Conservation (phyloP, 2,329 filamentous ascomycete species). For the Colletotrichum salicis region DNA sequence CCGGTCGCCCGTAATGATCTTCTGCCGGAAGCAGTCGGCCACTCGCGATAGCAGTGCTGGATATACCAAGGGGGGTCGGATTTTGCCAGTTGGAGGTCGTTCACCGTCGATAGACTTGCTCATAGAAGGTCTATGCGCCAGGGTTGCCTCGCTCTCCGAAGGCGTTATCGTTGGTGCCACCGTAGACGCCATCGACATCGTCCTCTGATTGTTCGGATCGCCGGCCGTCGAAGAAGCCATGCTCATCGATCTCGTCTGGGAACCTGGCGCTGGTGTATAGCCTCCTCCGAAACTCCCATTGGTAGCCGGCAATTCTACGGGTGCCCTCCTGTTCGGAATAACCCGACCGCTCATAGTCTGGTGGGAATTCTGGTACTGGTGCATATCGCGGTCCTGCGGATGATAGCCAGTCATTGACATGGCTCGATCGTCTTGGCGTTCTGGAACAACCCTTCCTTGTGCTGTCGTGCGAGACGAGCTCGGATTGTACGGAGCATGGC, state of each 20-base stretch:
- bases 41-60: conserved; percentile 94
- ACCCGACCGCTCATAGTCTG: conserved; percentile 94
- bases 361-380: conserved; percentile 60
- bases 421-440: conserved; percentile 89
- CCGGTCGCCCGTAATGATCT: conserved; percentile 85
- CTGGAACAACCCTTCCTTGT: conserved; percentile 90
- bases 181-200: conserved; percentile 94
- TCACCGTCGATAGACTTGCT: conserved; percentile 66
- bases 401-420: conserved; percentile 91
- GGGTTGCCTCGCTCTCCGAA: conserved; percentile 63
- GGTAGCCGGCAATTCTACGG: conserved; percentile 51
- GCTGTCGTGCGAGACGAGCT: conserved; percentile 83
- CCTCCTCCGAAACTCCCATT: conserved; percentile 51
- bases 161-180: conserved; percentile 76
- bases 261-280: conserved; percentile 60
- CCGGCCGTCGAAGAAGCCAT: conserved; percentile 68
- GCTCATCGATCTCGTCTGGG: conserved; percentile 69
- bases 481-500: conserved; percentile 78
- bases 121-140: conserved; percentile 66
- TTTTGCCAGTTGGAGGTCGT: conserved; percentile 69
- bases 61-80: conserved; percentile 86
- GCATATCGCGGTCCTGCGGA: conserved; percentile 72
- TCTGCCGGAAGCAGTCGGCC: conserved; percentile 89
- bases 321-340: conserved; percentile 77
- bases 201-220: conserved; percentile 63